A percentile compares a stretch with the other conserved stretches of the same genome.
Evolutionary conservation across 805 yeast genomes (phyloP).

Genomic region (Starmera dryadoides): DNA sequence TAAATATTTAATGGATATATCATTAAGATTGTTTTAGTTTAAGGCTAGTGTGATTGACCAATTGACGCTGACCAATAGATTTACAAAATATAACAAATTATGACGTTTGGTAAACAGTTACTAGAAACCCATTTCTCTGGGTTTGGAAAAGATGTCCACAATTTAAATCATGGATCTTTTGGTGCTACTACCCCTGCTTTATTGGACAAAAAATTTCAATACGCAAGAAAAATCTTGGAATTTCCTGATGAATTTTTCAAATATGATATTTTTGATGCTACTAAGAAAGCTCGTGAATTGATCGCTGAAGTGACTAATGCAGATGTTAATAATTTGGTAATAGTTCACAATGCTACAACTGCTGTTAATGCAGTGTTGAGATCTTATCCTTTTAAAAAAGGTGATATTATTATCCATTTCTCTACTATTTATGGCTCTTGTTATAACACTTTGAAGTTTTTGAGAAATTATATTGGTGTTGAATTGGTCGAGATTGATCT

Average conservation of each 20-base stretch:
- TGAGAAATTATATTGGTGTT: constrained; percentile 17
- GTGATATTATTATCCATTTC: constrained; percentile 41
- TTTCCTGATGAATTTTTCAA: constrained; percentile 40
- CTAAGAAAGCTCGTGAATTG: constrained; percentile 24
- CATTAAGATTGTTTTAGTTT: no score
- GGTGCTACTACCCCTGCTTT: constrained; percentile 50
- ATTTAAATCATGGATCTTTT: constrained; percentile 60
- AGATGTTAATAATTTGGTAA: constrained; percentile 39
- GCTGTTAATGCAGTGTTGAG: constrained; percentile 53
- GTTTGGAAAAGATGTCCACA: constrained; percentile 31
- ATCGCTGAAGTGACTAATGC: constrained; percentile 40
- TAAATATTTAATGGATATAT: no score
- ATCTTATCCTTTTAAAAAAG: constrained; percentile 38
- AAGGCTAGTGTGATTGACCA: no score
- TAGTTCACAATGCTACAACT: constrained; percentile 53
- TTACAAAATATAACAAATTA: no score
- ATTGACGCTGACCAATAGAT: no score
- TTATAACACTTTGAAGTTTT: constrained; percentile 39
- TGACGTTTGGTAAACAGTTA: constrained; percentile 43
- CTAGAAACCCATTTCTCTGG: constrained; percentile 38
- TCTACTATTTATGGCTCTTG: constrained; percentile 50
- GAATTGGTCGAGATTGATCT: constrained; percentile 20
- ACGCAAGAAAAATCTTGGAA: constrained; percentile 20
- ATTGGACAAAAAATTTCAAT: constrained; percentile 26
- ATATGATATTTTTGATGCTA: constrained; percentile 19